Conservation (phyloP, 2,329 filamentous ascomycete genomes). For the Aspergillus ochraceoroseus region DNA sequence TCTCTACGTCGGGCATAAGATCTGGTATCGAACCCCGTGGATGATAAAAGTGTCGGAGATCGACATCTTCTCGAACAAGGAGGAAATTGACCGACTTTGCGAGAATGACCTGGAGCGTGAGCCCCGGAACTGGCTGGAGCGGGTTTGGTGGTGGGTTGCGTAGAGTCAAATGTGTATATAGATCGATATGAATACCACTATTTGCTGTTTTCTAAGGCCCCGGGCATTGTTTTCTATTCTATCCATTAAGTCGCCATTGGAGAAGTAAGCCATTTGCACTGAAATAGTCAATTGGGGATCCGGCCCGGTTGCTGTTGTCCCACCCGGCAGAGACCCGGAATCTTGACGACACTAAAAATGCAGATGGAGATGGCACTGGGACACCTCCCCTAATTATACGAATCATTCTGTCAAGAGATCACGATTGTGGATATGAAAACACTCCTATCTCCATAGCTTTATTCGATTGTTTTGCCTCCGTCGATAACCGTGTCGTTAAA, state of each 20-base stretch:
- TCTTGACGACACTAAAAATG: background rate
- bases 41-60: slow-evolving; percentile 37
- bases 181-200: no score
- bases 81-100: slow-evolving; percentile 44
- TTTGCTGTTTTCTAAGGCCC: no score
- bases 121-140: slow-evolving; percentile 43
- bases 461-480: background rate
- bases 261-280: background rate
- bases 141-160: slow-evolving; percentile 47
- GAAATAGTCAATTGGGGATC: background rate
- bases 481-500: slow-evolving; percentile 14
- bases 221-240: no score
- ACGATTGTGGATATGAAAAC: no score
- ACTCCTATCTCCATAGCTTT: no score
- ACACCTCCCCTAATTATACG: background rate
- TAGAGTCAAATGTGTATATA: slow-evolving; percentile 17
- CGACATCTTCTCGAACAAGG: slow-evolving; percentile 46
- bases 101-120: slow-evolving; percentile 38
- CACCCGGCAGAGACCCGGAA: slow-evolving; percentile 7
- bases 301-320: slow-evolving; percentile 11
- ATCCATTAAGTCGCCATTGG: no score
- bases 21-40: slow-evolving; percentile 31
- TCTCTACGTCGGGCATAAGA: slow-evolving; percentile 37
- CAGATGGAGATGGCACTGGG: background rate
- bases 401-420: background rate